Percentiles rank a stretch among this genome's conserved stretches.
Evolutionary conservation across 75 land plant genomes (phyloP).

Genomic region (Larix kaempferi): DNA sequence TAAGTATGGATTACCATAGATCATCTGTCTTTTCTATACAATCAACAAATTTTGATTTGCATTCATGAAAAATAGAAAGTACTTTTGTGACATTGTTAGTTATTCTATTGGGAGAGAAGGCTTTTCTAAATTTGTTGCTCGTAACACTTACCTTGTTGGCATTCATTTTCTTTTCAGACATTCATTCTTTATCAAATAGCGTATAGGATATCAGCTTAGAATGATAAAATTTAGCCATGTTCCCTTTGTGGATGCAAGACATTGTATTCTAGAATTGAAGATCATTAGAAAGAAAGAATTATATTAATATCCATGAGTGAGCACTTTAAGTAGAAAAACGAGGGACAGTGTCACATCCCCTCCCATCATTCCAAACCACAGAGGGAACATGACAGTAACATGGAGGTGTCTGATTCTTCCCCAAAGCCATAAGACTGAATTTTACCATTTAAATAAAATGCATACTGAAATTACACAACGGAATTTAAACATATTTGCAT

Average conservation of each 20-base stretch:
- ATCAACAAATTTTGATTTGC: not conserved
- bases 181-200: not conserved
- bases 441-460: no score
- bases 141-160: not conserved
- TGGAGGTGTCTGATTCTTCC: no score
- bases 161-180: not conserved
- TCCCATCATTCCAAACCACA: no score
- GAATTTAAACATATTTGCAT: no score
- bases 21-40: not conserved
- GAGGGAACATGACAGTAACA: no score
- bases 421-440: no score
- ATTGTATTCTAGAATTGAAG: not conserved
- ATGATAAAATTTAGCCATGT: not conserved
- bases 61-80: not conserved
- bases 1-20: constrained; percentile 22
- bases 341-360: no score
- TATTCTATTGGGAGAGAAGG: not conserved
- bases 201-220: not conserved
- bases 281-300: not conserved
- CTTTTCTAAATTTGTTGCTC: not conserved
- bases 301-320: no score
- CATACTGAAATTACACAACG: no score
- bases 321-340: no score
- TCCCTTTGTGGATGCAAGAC: not conserved
- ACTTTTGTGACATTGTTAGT: not conserved